Evolutionary conservation across 257 asterid species (phyloP), one percentile per base, ranked within the genome.

Genomic region (Leptodermis oblonga): DNA sequence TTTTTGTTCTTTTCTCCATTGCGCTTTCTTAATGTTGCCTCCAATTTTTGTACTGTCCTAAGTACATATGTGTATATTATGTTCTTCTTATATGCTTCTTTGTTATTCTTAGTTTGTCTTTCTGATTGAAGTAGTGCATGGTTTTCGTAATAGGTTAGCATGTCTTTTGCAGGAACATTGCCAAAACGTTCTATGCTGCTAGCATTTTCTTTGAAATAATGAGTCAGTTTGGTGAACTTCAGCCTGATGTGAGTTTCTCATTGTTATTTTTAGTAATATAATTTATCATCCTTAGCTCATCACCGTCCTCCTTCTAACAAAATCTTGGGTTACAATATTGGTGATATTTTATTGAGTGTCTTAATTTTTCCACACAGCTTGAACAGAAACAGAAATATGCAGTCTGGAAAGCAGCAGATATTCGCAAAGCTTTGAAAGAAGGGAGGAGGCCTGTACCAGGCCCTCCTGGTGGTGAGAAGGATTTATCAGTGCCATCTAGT

Each of bases 361-460:
- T 34, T 73, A 12, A 51, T 39, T 25, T 49, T 66, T 42, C 59
- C 62, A 73, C 93, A 20, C 67, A 94, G 99, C 78, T 94, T 28
- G 99, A 91, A 70, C 96, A 94, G 93, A 94, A 91, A 77, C 99
- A 91, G 84, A 91, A 91, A 82, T 94, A 94, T 80, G 95, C 97
- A 11, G 95, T 73, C 43, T 94, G 99, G 99, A 94, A 94, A 84
- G 99, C 99, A 67, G 99, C 93, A 73, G 99, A 94, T 74, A 94
- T 94, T 74, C 85, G 99, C 76, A 94, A 91, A 81, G 95, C 99
- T 68, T 34, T 91, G 82, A 91, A 94, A 77, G 99, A 94, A 87
- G 99, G 99, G 79, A 86, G 86, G 83, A 86, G 79, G 76, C 99
- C 99, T 68, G 73, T 82, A 37, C 93, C 99, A 3, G 97, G 99